Conservation (phyloP, 768 basidiomycete genomes). For the Cyathus striatus region DNA sequence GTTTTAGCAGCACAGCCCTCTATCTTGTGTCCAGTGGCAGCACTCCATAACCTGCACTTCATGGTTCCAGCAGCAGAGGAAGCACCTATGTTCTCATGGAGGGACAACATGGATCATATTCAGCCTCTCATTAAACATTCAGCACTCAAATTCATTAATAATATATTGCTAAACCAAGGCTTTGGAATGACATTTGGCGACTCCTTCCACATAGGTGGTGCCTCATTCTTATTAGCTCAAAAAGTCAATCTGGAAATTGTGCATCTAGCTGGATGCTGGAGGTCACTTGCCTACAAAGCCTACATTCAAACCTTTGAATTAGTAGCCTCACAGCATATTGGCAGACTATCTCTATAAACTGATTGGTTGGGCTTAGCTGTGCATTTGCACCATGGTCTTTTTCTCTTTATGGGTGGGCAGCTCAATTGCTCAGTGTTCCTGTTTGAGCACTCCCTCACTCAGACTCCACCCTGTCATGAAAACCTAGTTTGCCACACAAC, state of each 20-base stretch:
- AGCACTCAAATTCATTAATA: background rate
- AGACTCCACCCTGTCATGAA: too few species aligned
- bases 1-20: background rate
- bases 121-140: background rate
- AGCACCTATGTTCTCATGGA: background rate
- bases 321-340: background rate
- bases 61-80: background rate
- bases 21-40: background rate
- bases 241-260: background rate
- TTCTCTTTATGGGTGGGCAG: too few species aligned
- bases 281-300: background rate
- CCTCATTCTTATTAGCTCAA: background rate
- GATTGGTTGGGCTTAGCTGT: too few species aligned
- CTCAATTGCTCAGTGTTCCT: too few species aligned
- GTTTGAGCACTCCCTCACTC: too few species aligned
- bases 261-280: background rate
- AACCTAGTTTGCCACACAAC: too few species aligned
- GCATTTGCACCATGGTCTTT: too few species aligned
- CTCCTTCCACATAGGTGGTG: background rate
- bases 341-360: background rate
- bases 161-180: background rate
- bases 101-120: background rate
- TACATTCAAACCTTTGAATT: background rate
- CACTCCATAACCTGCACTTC: background rate
- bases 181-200: background rate